Conservation (phyloP, 768 basidiomycete genomes). For the Naganishia onofrii region DNA sequence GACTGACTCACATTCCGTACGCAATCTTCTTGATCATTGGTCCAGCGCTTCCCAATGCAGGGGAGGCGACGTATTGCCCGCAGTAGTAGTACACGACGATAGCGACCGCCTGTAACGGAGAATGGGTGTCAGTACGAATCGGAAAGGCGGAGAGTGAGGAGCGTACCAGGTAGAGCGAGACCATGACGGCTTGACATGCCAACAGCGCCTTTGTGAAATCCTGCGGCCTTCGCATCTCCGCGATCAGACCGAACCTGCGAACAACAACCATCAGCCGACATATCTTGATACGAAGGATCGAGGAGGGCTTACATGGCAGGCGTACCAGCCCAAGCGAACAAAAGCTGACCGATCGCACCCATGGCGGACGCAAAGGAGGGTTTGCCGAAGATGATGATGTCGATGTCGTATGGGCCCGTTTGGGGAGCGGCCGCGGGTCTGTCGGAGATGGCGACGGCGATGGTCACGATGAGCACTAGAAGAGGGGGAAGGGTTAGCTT, state of each 20-base stretch:
- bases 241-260: constrained; percentile 34
- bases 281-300: background rate
- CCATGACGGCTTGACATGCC: constrained; percentile 33
- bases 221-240: constrained; percentile 51
- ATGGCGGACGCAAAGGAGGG: constrained; percentile 44
- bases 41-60: constrained; percentile 49
- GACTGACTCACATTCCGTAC: constrained; percentile 31
- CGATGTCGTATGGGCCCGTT: constrained; percentile 20
- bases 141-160: background rate
- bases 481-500: too few species aligned
- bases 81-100: constrained; percentile 33
- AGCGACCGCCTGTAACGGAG: constrained; percentile 11
- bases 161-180: constrained; percentile 27
- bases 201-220: constrained; percentile 49
- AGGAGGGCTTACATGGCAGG: constrained; percentile 27
- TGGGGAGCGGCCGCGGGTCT: constrained; percentile 38
- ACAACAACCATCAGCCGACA: background rate
- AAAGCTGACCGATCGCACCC: constrained; percentile 47
- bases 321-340: constrained; percentile 48
- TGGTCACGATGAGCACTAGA: constrained; percentile 5
- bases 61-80: constrained; percentile 48
- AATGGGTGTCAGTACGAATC: background rate
- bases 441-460: constrained; percentile 38
- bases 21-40: constrained; percentile 43
- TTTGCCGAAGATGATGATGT: constrained; percentile 34